These are phyloP conservation scores for Trichomonascaceae sp. DNA, from an alignment of 1,139 yeast species.

Conservation along the genomic window DNA sequence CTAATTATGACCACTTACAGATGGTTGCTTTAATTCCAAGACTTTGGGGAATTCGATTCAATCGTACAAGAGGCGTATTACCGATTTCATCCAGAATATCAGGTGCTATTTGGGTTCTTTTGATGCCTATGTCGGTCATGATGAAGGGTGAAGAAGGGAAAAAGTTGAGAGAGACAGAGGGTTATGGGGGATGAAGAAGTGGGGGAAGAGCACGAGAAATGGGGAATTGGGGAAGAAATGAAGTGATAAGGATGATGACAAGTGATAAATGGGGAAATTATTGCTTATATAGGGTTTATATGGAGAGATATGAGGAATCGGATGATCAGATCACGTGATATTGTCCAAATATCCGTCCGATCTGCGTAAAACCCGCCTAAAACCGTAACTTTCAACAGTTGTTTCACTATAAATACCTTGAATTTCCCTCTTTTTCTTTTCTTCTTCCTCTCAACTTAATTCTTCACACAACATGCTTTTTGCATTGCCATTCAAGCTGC, in stretches of 20 bases:
- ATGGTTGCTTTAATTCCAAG: constrained; percentile 60
- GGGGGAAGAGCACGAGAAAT: neutral
- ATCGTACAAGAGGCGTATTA: constrained; percentile 71
- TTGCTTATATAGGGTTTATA: too few species aligned
- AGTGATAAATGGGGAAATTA: too few species aligned
- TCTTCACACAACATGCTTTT: too few species aligned
- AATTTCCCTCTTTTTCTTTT: too few species aligned
- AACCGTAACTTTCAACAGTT: too few species aligned
- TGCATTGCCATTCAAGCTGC: too few species aligned
- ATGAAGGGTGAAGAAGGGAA: neutral
- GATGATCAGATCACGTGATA: too few species aligned
- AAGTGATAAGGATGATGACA: neutral
- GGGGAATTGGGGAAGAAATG: neutral
- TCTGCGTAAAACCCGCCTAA: too few species aligned
- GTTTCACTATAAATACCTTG: too few species aligned
- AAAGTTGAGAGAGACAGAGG: neutral
- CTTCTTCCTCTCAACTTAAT: too few species aligned
- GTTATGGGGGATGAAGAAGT: neutral
- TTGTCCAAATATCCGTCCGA: too few species aligned
- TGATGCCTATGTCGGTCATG: neutral
- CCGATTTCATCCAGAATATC: constrained; percentile 61
- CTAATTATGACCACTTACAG: constrained; percentile 24
- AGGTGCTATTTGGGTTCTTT: constrained; percentile 17
- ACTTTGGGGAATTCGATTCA: constrained; percentile 73
- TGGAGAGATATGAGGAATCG: too few species aligned